Percentiles rank a stretch among this genome's conserved stretches.
These are phyloP conservation scores for Paramecium caudatum DNA, from an alignment of 73 alveolate species.

Conservation along the genomic window DNA sequence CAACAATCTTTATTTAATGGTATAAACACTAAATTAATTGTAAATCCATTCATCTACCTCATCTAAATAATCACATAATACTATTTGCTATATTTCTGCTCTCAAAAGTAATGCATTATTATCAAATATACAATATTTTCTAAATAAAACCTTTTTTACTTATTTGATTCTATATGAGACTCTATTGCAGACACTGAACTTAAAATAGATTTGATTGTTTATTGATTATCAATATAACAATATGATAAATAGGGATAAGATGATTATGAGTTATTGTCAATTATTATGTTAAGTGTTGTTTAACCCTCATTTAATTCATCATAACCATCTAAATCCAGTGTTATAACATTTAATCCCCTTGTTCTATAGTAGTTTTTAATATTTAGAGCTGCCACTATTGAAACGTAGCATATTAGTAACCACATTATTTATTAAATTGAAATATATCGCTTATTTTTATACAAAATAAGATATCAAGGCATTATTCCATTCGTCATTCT, in stretches of 20 bases:
- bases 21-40: constrained; percentile 9
- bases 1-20: not conserved
- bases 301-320: constrained; percentile 6
- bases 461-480: too few species aligned
- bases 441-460: constrained; percentile 36
- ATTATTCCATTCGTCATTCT: constrained; percentile 76
- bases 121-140: constrained; percentile 5
- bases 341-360: not conserved
- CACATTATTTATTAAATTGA: not conserved
- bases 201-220: not conserved
- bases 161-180: not conserved
- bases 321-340: not conserved
- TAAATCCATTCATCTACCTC: not conserved
- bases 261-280: not conserved
- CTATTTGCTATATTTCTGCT: not conserved
- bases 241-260: not conserved
- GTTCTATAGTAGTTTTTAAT: not conserved
- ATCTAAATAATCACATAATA: not conserved
- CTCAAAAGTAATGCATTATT: not conserved
- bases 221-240: not conserved
- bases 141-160: not conserved
- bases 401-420: not conserved
- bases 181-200: not conserved
- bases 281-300: not conserved
- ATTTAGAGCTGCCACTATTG: not conserved